Base-by-base conservation (phyloP, 1,139 yeast genomes). In the Komagataea norvegica region DNA sequence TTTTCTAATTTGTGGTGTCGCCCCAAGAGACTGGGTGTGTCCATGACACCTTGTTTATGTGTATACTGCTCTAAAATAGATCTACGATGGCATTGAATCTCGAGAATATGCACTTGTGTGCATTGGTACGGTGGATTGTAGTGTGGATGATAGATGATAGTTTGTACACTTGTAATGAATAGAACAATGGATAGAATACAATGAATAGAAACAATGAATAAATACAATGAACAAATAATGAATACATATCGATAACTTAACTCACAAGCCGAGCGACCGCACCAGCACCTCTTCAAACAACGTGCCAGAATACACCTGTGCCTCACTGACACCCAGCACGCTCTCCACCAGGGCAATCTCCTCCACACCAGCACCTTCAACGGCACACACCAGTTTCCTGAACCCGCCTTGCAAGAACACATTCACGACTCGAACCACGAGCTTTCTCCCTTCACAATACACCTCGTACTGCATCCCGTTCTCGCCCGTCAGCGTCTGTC, bases 401-500 rank as follows among this genome's bases (percentile, higher is more conserved):
- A 82, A 84, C 22, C 68, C 70, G 2, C 94, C 94, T 55, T 83
- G 91, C 13, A 84, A 63, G 40, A 79, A 77, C 36, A 84, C 76
- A 51, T 85, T 86, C 21, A 84, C 79, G 0, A 88, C 74, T 37
- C 86, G 63, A 3, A 76, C 46, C 10, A 57, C 51, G 34, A 70
- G 64, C 18, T 45, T 52, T 14, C 26, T 23, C 2, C 66, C 68
- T 6, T 46, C 39, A 17, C 30, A 19, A 21, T 55, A 54, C 5
- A 68, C 45, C 30, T 59, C 59, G 52, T 80, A 83, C 3, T 76
- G 72, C 38, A 73, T 73, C 1, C 86, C 86, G 5, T 91, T 91
- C 45, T 83, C 91, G 3, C 93, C 94, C 46, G 76, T 73, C 31
- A 84, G 70, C n/a, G 75, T 67, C 57, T 85, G 95, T 42, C 85